These are phyloP conservation scores for Lentinula sp. DNA, from an alignment of 768 basidiomycete genomes.

Conservation along the genomic window DNA sequence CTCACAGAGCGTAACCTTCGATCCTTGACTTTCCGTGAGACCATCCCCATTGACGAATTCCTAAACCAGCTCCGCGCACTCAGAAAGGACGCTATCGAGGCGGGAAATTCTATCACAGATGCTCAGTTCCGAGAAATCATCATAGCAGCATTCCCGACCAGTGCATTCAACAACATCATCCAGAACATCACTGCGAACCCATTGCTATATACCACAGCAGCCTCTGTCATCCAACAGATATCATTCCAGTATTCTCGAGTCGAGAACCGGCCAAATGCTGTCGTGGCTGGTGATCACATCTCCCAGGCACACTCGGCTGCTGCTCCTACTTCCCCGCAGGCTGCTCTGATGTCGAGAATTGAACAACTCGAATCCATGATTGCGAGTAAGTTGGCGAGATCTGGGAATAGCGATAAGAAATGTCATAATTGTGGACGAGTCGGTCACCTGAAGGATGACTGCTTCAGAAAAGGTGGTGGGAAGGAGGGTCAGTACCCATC, in stretches of 20 bases:
- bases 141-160: neutral
- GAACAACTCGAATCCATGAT: neutral
- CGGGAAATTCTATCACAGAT: neutral
- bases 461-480: constrained; percentile 21
- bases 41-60: neutral
- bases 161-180: neutral
- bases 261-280: neutral
- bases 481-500: constrained; percentile 14
- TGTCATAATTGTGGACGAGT: constrained; percentile 14
- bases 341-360: neutral
- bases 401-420: neutral
- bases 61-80: neutral
- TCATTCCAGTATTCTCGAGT: neutral
- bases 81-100: neutral
- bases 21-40: neutral
- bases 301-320: neutral
- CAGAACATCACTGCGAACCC: neutral
- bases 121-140: neutral
- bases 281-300: neutral
- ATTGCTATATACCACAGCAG: neutral
- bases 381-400: neutral
- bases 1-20: neutral
- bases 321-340: too few species aligned
- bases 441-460: constrained; percentile 14
- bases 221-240: constrained; percentile 1